Base-by-base conservation (phyloP, 768 basidiomycete genomes). In the Lanmaoa pseudosensibilis region DNA sequence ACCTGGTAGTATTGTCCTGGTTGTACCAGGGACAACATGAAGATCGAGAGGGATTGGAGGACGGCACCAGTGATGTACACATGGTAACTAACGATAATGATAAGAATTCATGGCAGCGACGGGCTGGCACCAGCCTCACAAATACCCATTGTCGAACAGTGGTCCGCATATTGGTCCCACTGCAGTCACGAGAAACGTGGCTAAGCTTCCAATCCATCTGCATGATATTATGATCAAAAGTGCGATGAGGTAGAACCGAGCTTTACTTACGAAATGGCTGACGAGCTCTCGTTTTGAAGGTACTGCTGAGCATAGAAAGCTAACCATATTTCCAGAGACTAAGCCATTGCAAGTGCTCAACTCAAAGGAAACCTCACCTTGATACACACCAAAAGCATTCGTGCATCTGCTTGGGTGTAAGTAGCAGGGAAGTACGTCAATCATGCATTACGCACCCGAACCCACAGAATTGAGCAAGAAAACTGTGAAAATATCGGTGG, bases 1-100 rank as follows among this genome's bases (percentile, higher is more conserved):
- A 74, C 75, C 62, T 76, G 72, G 33, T 75, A 74, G 32, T 72
- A 74, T 25, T 68, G 58, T 10, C 71, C 71, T 33, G 74, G 70
- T 25, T 71, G 61, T 7, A 66, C 67, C 19, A 75, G 50, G 18
- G 76, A 77, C 9, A 77, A 49, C 73, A 76, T 73, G 53, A 78
- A 78, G 21, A 74, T 50, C 1, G 73, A 65, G 8, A 74, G 49
- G 16, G 67, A 62, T 38, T 68, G 61, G 6, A 71, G 55, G 12
- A 69, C 16, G n/a, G 69, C 61, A 9, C 70, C 73, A 8, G 51
- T 40, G 36, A 72, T 65, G 30, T 50, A 56, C 25, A 66, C 55
- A 12, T 57, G 58, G 16, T 66, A 16, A 34, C 65, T 66, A 32
- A 7, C 10, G 2, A 25, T 33, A 16, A 9, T 5, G 9, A 46